Conservation (phyloP, 164 flowering plant genomes). For the Vitis riparia region DNA sequence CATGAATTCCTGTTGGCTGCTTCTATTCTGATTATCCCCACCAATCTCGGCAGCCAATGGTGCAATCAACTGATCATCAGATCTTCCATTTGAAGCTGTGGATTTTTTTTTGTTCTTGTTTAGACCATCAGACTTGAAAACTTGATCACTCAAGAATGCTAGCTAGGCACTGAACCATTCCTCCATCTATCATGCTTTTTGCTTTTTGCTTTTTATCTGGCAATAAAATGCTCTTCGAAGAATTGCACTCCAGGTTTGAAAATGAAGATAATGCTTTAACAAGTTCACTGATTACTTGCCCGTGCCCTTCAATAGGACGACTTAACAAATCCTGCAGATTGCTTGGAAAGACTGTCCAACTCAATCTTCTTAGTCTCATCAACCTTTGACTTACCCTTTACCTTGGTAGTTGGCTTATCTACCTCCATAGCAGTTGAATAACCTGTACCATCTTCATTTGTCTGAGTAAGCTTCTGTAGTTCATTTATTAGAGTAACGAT, state of each 20-base stretch:
- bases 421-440: slow-evolving; percentile 61
- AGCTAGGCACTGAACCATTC: slow-evolving; percentile 66
- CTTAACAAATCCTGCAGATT: slow-evolving; percentile 76
- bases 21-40: slow-evolving; percentile 36
- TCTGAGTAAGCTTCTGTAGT: too few relatives aligned
- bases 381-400: slow-evolving; percentile 42
- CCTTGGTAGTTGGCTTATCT: slow-evolving; percentile 57
- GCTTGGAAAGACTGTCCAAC: slow-evolving; percentile 44
- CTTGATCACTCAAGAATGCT: slow-evolving; percentile 73
- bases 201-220: slow-evolving; percentile 71
- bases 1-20: slow-evolving; percentile 31
- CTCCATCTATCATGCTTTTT: slow-evolving; percentile 90
- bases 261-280: slow-evolving; percentile 64
- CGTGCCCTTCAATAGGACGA: slow-evolving; percentile 88
- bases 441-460: slow-evolving; percentile 31
- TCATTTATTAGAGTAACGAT: too few relatives aligned
- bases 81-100: slow-evolving; percentile 44
- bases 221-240: slow-evolving; percentile 40
- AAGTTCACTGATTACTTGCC: slow-evolving; percentile 71
- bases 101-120: slow-evolving; percentile 50
- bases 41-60: slow-evolving; percentile 29
- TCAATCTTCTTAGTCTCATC: slow-evolving; percentile 52
- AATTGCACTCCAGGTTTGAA: slow-evolving; percentile 50
- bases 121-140: slow-evolving; percentile 52
- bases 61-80: slow-evolving; percentile 42